Conservation (phyloP, 1,139 yeast genomes). For the Suhomyces bolitotheri region DNA sequence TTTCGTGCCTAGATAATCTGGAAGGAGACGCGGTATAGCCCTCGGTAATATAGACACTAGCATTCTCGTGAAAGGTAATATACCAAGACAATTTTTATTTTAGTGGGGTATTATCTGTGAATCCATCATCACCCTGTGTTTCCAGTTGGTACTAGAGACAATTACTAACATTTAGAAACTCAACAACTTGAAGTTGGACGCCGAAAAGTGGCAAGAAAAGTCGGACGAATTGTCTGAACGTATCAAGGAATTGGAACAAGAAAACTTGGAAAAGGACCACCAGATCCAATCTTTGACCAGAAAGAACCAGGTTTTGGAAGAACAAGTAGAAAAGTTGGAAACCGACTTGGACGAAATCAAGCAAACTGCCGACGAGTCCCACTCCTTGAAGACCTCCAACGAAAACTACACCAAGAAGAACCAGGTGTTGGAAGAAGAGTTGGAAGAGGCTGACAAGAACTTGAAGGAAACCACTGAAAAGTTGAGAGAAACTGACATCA, state of each 20-base stretch:
- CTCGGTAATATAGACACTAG: too few species aligned
- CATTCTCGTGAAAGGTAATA: too few species aligned
- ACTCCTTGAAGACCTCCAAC: conserved; percentile 83
- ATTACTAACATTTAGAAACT: too few species aligned
- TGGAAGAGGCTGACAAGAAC: conserved; percentile 89
- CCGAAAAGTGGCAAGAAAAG: conserved; percentile 97
- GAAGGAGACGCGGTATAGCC: too few species aligned
- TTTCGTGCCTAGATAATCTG: too few species aligned
- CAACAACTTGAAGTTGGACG: conserved; percentile 86
- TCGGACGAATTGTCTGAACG: conserved; percentile 81
- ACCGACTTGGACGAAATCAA: conserved; percentile 75
- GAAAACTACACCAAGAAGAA: conserved; percentile 92
- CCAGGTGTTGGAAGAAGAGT: conserved; percentile 87
- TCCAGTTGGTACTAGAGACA: too few species aligned
- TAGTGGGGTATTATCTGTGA: too few species aligned
- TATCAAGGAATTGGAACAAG: conserved; percentile 90
- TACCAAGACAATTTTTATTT: too few species aligned
- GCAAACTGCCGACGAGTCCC: conserved; percentile 90
- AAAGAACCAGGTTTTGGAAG: conserved; percentile 88
- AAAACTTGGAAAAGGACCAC: conserved; percentile 87
- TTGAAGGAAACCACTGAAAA: conserved; percentile 92
- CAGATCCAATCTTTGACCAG: conserved; percentile 90
- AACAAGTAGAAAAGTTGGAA: conserved; percentile 88
- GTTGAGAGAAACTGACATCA: conserved; percentile 93
- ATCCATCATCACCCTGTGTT: too few species aligned